phyloP scores from a whole-genome alignment of 1,284 basidiomycete species.

The Cutaneotrichosporon dermatis region DNA sequence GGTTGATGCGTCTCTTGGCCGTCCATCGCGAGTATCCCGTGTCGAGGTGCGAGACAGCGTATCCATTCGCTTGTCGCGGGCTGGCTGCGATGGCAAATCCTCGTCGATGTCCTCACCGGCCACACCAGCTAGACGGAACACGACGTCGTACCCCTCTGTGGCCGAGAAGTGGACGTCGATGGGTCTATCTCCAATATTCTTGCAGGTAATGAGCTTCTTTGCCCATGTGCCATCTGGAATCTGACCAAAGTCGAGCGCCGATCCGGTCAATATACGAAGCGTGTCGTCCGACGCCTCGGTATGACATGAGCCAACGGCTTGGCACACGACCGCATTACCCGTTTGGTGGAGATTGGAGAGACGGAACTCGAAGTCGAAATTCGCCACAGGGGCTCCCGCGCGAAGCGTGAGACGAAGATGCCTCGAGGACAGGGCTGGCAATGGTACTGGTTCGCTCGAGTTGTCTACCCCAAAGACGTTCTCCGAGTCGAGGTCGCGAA shows the following conservation, averaged over 20 bases:
- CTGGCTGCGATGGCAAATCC: conserved; percentile 26
- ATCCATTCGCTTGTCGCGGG: conserved; percentile 13
- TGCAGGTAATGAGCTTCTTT: conserved; percentile 50
- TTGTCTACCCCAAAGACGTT: conserved; percentile 46
- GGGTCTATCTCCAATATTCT: conserved; percentile 50
- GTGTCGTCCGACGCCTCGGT: conserved; percentile 44
- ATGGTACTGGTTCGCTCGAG: conserved; percentile 37
- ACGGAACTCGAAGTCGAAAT: conserved; percentile 45
- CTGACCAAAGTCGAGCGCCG: conserved; percentile 52
- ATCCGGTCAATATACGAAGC: conserved; percentile 49
- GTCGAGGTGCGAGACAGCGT: conserved; percentile 31
- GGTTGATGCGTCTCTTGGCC: not conserved
- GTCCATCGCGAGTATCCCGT: conserved; percentile 22
- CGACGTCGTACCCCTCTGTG: conserved; percentile 49
- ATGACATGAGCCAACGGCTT: conserved; percentile 36
- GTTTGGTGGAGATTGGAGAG: conserved; percentile 43
- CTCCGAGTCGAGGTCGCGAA: conserved; percentile 46
- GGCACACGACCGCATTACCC: conserved; percentile 41
- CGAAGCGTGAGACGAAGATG: conserved; percentile 39
- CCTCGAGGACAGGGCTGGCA: conserved; percentile 41
- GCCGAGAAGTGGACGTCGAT: conserved; percentile 51
- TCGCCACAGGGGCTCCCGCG: conserved; percentile 27
- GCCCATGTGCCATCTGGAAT: conserved; percentile 52
- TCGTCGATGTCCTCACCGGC: conserved; percentile 46
- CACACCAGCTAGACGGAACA: conserved; percentile 51